Base-by-base conservation (phyloP, 805 yeast species). In the Ogataea nitratoaversa region DNA sequence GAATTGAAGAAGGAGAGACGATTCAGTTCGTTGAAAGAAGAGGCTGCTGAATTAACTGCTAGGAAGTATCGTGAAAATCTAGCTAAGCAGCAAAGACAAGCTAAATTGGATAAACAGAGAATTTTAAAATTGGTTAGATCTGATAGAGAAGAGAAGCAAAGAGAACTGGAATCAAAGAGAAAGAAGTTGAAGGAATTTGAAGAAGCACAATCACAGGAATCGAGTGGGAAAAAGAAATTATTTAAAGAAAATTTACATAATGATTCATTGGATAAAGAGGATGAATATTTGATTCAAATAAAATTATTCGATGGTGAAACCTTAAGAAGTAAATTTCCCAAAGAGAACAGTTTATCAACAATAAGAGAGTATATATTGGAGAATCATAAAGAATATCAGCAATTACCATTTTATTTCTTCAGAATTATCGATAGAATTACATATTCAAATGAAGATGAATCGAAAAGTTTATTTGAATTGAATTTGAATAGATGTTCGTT, bases 401-500 rank as follows among this genome's bases (percentile, higher is more conserved):
- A 66, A 32, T 41, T 56, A 5, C 74, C 80, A 2, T 74, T 75
- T 36, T 68, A 70, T 41, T 78, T 80, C 40, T 69, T 62, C 41
- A 71, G 72, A 37, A 68, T 71, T 4, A 67, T 77, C 34, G 90
- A 87, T 17, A 72, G 84, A 42, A 70, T 76, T 5, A 74, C 82
- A 0, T 88, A 82, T 44, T 64, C 79, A 2, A 73, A 71, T 4
- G 73, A 77, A 0, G 84, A 82, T 36, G 91, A 88, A 50, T 69
- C 70, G 41, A 50, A 63, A 43, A 62, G 78, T 3, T 64, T 89
- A 29, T 57, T 56, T 19, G 72, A 67, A 3, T 65, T 89, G 40
- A 79, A 77, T 18, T 64, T 89, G 37, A 70, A 76, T 13, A 69
- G 95, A 42, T 81, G 95, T 9, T 86, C 84, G 0, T 60, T 89